Conservation (phyloP, 208 protist genomes). For the Trichomonas vaginalis region DNA sequence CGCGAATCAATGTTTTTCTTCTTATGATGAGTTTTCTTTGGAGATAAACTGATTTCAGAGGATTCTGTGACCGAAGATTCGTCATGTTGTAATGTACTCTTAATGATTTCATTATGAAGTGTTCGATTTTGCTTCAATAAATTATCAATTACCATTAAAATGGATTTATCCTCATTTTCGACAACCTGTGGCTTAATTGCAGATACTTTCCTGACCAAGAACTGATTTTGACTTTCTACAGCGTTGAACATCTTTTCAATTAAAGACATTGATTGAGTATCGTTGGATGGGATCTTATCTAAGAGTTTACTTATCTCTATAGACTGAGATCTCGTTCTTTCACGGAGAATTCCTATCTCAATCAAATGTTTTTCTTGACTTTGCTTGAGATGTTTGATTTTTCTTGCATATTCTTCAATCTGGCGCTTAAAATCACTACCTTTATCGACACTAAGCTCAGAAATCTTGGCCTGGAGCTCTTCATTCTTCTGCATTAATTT, state of each 20-base stretch:
- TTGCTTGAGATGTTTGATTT: not conserved
- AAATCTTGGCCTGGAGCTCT: not conserved
- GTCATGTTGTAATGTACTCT: not conserved
- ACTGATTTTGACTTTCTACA: not conserved
- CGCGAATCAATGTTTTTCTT: not conserved
- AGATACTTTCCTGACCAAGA: not conserved
- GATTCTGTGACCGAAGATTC: not conserved
- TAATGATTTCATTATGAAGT: not conserved
- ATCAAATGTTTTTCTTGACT: not conserved
- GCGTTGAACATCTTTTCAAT: not conserved
- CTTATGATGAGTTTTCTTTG: not conserved
- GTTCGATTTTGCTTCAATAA: not conserved
- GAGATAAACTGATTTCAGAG: not conserved
- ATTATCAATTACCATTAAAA: not conserved
- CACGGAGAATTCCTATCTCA: not conserved
- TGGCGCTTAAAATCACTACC: not conserved
- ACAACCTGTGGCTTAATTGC: not conserved
- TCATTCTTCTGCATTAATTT: not conserved
- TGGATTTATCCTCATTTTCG: not conserved
- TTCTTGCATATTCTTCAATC: not conserved
- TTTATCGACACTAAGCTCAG: not conserved
- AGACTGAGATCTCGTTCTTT: not conserved
- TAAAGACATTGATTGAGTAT: not conserved
- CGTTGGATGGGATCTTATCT: not conserved
- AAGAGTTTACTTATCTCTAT: not conserved